Percentiles rank a stretch among this genome's conserved stretches.
Conservation (phyloP, 139 green algal species). For the Auxenochlorella pyrenoidosa region DNA sequence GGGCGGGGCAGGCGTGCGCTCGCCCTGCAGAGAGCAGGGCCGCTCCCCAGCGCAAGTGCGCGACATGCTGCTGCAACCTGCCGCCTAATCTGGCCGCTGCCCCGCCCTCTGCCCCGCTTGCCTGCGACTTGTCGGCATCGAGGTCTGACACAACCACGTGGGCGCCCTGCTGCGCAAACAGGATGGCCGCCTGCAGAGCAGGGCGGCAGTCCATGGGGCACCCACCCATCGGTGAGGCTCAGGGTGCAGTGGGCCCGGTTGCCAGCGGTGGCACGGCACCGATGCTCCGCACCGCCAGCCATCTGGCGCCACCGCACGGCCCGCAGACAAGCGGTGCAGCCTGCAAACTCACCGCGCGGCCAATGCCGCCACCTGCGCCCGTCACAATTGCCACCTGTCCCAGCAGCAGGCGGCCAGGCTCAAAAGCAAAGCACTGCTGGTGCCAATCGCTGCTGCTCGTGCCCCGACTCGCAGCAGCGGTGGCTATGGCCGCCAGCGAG, state of each 20-base stretch:
- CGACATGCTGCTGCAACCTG: no score
- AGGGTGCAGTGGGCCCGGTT: no score
- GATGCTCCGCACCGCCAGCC: no score
- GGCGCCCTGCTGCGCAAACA: constrained; percentile 68
- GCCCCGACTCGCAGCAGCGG: background rate
- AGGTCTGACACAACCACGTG: constrained; percentile 78
- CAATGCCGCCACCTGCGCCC: constrained; percentile 82
- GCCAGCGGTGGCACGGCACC: background rate
- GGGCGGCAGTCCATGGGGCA: background rate
- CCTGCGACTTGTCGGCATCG: constrained; percentile 60
- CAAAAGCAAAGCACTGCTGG: constrained; percentile 38
- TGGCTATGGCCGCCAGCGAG: no score
- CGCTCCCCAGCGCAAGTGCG: no score
- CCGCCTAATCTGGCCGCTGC: no score
- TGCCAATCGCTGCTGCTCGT: background rate
- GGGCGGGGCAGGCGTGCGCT: no score
- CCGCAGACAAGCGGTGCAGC: background rate
- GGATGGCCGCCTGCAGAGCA: constrained; percentile 48
- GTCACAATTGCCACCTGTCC: constrained; percentile 83
- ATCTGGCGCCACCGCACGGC: no score
- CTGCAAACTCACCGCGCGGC: constrained; percentile 50
- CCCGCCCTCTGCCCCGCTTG: no score
- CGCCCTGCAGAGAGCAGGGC: no score
- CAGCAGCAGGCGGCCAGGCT: constrained; percentile 38
- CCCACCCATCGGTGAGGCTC: no score